Evolutionary conservation across 345 rosid species (phyloP), one percentile per base, ranked within the genome.

Genomic region (Sisymbrium altissimum): DNA sequence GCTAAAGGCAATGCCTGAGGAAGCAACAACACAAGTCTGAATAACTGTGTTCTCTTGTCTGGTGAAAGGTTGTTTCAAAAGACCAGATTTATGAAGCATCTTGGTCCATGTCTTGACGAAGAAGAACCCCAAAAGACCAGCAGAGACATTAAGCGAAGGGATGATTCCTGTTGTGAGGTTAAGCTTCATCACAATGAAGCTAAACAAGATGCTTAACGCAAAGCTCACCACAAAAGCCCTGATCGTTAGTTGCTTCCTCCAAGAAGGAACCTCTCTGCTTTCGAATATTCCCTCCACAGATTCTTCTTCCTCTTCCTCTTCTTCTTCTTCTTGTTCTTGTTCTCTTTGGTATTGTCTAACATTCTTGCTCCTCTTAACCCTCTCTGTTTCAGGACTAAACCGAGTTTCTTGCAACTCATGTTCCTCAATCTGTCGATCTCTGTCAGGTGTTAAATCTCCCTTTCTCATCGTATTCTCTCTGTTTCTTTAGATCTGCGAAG

Each of bases 1-100:
- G 87, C 98, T 93, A 73, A 90, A 93, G 35, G 98, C 98, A 62
- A 93, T 93, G 58, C 98, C 98, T 3, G 97, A 90, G 19, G 98
- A 90, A 25, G 98, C 98, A 60, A 92, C 97, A 1, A 89, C 86
- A 66, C 92, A 89, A 3, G 97, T 92, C 62, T 92, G 97, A 49
- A 92, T 86, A 67, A 92, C 95, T 3, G 97, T 90, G 25, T 88
- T 92, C 73, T 92, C 95, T 73, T 93, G 98, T 54, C 97, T 74
- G 0, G 98, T 88, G 76, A 90, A 93, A 12, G 95, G 93, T 64
- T 88, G 95, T 67, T 81, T 86, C 69, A 93, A 69, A 49, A 78
- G 41, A 3, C 97, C 93, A 55, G 71, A 38, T 60, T 79, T 79
- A 9, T 70, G 55, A 32, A 93, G 90, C 62, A 81, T 43, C 54